These are phyloP conservation scores for Populus hybrid DNA, from an alignment of 441 rosid genomes.

Conservation along the genomic window DNA sequence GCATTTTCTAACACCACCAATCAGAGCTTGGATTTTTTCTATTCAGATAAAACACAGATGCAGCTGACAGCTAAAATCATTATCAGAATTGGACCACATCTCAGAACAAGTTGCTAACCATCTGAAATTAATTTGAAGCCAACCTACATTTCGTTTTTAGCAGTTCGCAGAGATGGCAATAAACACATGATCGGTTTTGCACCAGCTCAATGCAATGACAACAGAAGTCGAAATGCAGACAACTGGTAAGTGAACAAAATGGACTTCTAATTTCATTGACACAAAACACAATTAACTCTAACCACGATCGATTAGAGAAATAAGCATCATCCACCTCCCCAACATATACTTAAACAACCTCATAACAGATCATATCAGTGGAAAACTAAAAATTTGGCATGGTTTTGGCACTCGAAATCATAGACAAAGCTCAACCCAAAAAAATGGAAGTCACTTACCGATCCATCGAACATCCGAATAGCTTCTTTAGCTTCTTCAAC, in stretches of 20 bases:
- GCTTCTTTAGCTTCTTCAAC: slow-evolving; percentile 83
- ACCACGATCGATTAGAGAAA: no score
- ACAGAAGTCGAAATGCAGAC: neutral
- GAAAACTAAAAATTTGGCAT: no score
- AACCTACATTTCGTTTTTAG: neutral
- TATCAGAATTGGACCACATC: no score
- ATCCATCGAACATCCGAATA: slow-evolving; percentile 68
- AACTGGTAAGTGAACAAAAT: neutral
- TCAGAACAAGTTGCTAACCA: neutral
- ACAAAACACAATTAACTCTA: neutral
- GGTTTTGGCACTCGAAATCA: no score
- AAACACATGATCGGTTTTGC: neutral
- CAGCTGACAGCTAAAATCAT: neutral
- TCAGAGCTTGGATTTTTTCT: neutral
- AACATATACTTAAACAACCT: no score
- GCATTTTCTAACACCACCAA: neutral
- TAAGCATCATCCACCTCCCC: no score
- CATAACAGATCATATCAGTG: no score
- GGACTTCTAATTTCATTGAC: neutral
- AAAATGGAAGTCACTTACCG: slow-evolving; percentile 50
- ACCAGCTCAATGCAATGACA: neutral
- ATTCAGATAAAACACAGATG: neutral
- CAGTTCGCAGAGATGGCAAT: neutral
- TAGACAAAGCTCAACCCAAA: no score
- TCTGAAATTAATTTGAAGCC: neutral